Evolutionary conservation across 2,329 filamentous ascomycete species (phyloP).

Genomic region (Ilyonectria mors-panacis): DNA sequence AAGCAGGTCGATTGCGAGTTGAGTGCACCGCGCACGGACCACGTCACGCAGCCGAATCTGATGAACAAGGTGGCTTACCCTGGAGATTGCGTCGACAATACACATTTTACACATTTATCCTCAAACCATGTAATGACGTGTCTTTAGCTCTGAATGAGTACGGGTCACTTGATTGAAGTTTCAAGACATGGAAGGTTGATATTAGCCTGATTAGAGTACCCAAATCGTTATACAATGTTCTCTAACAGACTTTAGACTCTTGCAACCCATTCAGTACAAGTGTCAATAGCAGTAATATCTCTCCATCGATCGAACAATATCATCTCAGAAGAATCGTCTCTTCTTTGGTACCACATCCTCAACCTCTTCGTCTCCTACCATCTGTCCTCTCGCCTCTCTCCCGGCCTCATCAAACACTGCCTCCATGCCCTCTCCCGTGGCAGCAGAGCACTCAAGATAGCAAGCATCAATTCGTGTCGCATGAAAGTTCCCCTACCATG

Average conservation of each 20-base stretch:
- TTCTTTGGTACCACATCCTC: constrained; percentile 33
- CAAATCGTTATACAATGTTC: neutral
- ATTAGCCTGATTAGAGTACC: neutral
- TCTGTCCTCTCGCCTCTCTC: constrained; percentile 42
- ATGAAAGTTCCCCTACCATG: constrained; percentile 51
- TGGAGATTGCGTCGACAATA: too few species aligned
- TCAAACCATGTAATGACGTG: too few species aligned
- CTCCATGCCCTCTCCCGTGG: constrained; percentile 54
- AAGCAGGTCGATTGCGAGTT: neutral
- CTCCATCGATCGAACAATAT: too few species aligned
- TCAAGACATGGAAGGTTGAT: neutral
- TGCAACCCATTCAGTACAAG: neutral
- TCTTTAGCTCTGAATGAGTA: too few species aligned
- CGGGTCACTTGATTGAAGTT: too few species aligned
- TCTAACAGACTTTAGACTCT: too few species aligned
- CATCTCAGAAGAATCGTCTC: constrained; percentile 37
- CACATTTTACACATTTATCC: too few species aligned
- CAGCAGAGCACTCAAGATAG: constrained; percentile 56
- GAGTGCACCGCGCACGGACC: neutral
- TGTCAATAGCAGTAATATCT: too few species aligned
- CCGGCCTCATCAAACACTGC: constrained; percentile 48
- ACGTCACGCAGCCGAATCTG: neutral
- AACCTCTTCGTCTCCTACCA: constrained; percentile 31
- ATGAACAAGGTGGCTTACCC: too few species aligned
- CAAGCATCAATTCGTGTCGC: constrained; percentile 49